Evolutionary conservation across 2,329 filamentous ascomycete genomes (phyloP).

Genomic region (Paracoccidioides lutzii): DNA sequence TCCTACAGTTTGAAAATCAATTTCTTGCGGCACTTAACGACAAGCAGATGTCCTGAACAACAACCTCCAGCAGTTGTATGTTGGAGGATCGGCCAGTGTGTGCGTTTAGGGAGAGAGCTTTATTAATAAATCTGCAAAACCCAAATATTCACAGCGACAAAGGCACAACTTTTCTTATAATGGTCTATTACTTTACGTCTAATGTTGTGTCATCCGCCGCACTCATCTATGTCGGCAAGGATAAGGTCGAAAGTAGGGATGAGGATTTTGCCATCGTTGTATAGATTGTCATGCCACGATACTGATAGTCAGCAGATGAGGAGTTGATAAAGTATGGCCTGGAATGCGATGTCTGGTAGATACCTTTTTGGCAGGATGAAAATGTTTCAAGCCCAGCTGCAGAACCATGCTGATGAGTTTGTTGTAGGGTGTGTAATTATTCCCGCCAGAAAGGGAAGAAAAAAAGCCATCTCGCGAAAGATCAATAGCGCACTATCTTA

Average conservation of each 20-base stretch:
- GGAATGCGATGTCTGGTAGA: slow-evolving; percentile 87
- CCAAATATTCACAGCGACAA: background rate
- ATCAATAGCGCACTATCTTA: background rate
- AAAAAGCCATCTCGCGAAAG: background rate
- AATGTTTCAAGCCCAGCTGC: background rate
- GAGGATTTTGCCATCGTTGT: background rate
- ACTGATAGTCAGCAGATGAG: slow-evolving; percentile 53
- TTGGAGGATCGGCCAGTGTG: background rate
- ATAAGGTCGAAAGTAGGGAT: slow-evolving; percentile 88
- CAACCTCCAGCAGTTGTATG: background rate
- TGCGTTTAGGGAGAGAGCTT: background rate
- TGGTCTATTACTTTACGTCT: slow-evolving; percentile 96
- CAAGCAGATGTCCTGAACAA: background rate
- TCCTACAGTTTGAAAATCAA: background rate
- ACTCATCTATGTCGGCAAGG: slow-evolving; percentile 92
- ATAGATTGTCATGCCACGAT: slow-evolving; percentile 5
- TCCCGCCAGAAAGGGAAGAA: no score
- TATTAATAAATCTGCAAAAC: background rate
- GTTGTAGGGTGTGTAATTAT: background rate
- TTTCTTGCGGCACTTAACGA: background rate
- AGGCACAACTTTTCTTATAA: slow-evolving; percentile 26
- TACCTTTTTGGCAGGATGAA: slow-evolving; percentile 1
- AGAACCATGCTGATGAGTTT: background rate
- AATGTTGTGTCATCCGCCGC: slow-evolving; percentile 68
- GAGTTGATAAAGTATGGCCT: slow-evolving; percentile 88